These are phyloP conservation scores for Penicillium glabrum DNA, from an alignment of 2,329 filamentous ascomycete genomes.

Conservation along the genomic window DNA sequence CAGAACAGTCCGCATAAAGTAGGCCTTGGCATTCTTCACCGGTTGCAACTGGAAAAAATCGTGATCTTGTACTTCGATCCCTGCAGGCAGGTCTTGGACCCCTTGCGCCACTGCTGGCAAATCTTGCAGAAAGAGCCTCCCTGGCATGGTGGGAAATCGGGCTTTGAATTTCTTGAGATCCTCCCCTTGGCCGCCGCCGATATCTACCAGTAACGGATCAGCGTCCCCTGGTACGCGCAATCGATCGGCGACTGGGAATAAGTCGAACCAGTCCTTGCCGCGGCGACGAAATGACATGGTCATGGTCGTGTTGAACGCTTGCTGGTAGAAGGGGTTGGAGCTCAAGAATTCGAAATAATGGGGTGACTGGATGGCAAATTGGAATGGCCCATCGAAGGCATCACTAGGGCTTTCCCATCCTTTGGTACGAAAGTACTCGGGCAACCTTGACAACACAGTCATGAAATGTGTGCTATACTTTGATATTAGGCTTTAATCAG, in stretches of 20 bases:
- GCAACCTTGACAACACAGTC: slow-evolving; percentile 11
- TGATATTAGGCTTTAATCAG: background rate
- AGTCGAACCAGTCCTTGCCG: slow-evolving; percentile 7
- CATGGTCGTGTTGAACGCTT: slow-evolving; percentile 18
- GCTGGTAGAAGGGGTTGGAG: slow-evolving; percentile 5
- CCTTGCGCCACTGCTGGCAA: slow-evolving; percentile 5
- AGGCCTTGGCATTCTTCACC: slow-evolving; percentile 14
- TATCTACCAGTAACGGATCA: slow-evolving; percentile 12
- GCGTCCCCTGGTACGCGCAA: background rate
- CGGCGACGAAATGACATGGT: slow-evolving; percentile 8
- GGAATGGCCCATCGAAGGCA: slow-evolving; percentile 10
- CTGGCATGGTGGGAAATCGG: slow-evolving; percentile 4
- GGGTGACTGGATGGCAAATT: slow-evolving; percentile 7
- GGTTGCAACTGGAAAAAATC: slow-evolving; percentile 15
- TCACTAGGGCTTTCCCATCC: slow-evolving; percentile 12
- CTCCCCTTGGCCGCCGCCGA: slow-evolving; percentile 11
- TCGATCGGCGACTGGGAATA: slow-evolving; percentile 10
- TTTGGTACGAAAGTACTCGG: slow-evolving; percentile 14
- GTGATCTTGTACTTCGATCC: slow-evolving; percentile 3
- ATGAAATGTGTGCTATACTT: slow-evolving; percentile 12
- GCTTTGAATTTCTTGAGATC: slow-evolving; percentile 10
- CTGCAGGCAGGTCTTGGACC: background rate
- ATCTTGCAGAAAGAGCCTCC: slow-evolving; percentile 13
- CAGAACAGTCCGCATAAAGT: slow-evolving; percentile 22
- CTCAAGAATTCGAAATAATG: slow-evolving; percentile 17